A percentile compares a stretch with the other conserved stretches of the same genome.
phyloP scores from a whole-genome alignment of 805 yeast genomes.

The Metschnikowia gruessii region DNA sequence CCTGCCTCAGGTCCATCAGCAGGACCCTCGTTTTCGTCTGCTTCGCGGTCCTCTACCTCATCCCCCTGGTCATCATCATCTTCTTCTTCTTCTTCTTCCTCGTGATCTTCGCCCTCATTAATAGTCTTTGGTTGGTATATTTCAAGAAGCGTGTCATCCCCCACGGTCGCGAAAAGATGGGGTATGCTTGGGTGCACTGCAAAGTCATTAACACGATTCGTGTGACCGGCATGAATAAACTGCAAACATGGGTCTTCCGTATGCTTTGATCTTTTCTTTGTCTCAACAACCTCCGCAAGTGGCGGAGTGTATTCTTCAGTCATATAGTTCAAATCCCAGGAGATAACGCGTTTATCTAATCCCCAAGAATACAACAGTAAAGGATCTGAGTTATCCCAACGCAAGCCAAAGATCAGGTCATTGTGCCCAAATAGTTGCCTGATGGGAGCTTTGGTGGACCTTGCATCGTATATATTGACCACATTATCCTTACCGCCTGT shows the following conservation, averaged over 20 bases:
- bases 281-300: slow-evolving; percentile 27
- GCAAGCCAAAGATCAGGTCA: slow-evolving; percentile 38
- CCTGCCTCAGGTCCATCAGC: slow-evolving; percentile 3
- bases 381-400: slow-evolving; percentile 50
- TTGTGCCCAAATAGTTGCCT: slow-evolving; percentile 68
- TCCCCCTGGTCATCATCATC: slow-evolving; percentile 7
- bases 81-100: slow-evolving; percentile 25
- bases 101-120: slow-evolving; percentile 20
- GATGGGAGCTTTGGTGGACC: slow-evolving; percentile 57
- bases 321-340: slow-evolving; percentile 70
- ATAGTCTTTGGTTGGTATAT: slow-evolving; percentile 66
- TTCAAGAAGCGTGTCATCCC: slow-evolving; percentile 73
- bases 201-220: slow-evolving; percentile 62
- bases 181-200: slow-evolving; percentile 62
- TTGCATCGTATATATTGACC: slow-evolving; percentile 72
- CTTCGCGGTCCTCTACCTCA: slow-evolving; percentile 3
- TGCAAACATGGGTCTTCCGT: slow-evolving; percentile 72
- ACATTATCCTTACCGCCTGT: slow-evolving; percentile 78
- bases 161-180: slow-evolving; percentile 61
- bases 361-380: slow-evolving; percentile 55
- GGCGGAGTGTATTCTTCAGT: slow-evolving; percentile 50
- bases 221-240: slow-evolving; percentile 87
- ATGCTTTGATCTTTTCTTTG: slow-evolving; percentile 48
- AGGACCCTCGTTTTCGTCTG: slow-evolving; percentile 1
- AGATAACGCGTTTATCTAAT: slow-evolving; percentile 62